Evolutionary conservation across 352 stramenopile genomes (phyloP).

Genomic region (Pythium biforme): DNA sequence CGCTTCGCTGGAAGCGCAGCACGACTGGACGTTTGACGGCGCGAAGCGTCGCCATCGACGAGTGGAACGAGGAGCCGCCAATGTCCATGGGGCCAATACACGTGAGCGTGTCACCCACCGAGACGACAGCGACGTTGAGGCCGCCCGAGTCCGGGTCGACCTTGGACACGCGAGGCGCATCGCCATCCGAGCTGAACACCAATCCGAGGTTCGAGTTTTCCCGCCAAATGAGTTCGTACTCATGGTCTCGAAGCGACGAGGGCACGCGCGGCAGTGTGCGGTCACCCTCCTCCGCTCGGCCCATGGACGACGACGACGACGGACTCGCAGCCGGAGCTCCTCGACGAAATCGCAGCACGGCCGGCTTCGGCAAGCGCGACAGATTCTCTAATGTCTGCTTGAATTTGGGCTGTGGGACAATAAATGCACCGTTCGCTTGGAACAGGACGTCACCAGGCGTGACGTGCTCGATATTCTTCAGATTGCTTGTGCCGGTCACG

Average conservation of each 20-base stretch:
- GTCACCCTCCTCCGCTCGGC: constrained; percentile 44
- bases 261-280: constrained; percentile 44
- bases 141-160: constrained; percentile 77
- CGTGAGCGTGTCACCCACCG: constrained; percentile 70
- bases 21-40: constrained; percentile 81
- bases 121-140: constrained; percentile 67
- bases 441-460: constrained; percentile 42
- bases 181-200: constrained; percentile 78
- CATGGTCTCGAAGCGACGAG: constrained; percentile 54
- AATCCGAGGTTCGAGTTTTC: constrained; percentile 83
- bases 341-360: constrained; percentile 41
- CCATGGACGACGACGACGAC: background rate
- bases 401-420: constrained; percentile 46
- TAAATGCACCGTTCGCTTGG: constrained; percentile 35
- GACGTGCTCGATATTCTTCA: constrained; percentile 45
- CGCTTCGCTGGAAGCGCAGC: constrained; percentile 62
- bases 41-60: constrained; percentile 81
- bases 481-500: constrained; percentile 42
- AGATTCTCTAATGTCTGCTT: constrained; percentile 45
- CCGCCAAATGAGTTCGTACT: constrained; percentile 85
- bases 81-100: constrained; percentile 83
- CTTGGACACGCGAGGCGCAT: constrained; percentile 80
- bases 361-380: constrained; percentile 40
- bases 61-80: constrained; percentile 73
- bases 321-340: constrained; percentile 33